These are phyloP conservation scores for Dovyalis caffra DNA, from an alignment of 345 rosid genomes.

Conservation along the genomic window DNA sequence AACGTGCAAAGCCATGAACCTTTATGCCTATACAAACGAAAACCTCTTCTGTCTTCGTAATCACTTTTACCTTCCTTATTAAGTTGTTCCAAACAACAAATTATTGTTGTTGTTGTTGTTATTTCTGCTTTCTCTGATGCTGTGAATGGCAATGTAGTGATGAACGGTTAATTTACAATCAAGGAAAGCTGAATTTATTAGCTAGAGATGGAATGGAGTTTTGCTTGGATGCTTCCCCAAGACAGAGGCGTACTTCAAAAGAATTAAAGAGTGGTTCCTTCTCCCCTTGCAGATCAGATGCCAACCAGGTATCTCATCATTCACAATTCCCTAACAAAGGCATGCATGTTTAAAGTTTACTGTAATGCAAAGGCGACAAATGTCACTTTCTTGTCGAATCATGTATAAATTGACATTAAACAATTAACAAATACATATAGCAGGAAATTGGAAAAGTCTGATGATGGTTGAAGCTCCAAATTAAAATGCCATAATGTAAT, in stretches of 20 bases:
- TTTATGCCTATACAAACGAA: constrained; percentile 67
- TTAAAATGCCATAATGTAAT: not conserved
- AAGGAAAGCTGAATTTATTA: constrained; percentile 47
- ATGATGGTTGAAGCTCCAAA: constrained; percentile 3
- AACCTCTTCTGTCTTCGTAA: constrained; percentile 51
- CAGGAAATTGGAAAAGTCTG: not conserved
- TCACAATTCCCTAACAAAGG: not conserved
- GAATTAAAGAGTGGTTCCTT: constrained; percentile 55
- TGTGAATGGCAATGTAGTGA: constrained; percentile 42
- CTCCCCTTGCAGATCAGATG: constrained; percentile 63
- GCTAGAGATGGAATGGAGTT: constrained; percentile 50
- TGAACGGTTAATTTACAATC: constrained; percentile 42
- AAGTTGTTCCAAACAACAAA: constrained; percentile 2
- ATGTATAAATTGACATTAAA: not conserved
- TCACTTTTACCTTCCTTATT: constrained; percentile 1
- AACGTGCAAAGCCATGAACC: constrained; percentile 35
- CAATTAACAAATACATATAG: not conserved
- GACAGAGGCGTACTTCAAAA: constrained; percentile 60
- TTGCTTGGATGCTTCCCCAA: constrained; percentile 77
- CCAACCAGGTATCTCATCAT: constrained; percentile 65
- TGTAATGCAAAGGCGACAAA: not conserved
- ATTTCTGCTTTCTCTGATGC: not conserved
- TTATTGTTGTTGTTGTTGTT: no score
- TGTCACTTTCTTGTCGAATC: not conserved
- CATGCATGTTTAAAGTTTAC: no score